Evolutionary conservation across 768 basidiomycete genomes (phyloP), one percentile per base, ranked within the genome.

Genomic region (Cystofilobasidium ferigula): DNA sequence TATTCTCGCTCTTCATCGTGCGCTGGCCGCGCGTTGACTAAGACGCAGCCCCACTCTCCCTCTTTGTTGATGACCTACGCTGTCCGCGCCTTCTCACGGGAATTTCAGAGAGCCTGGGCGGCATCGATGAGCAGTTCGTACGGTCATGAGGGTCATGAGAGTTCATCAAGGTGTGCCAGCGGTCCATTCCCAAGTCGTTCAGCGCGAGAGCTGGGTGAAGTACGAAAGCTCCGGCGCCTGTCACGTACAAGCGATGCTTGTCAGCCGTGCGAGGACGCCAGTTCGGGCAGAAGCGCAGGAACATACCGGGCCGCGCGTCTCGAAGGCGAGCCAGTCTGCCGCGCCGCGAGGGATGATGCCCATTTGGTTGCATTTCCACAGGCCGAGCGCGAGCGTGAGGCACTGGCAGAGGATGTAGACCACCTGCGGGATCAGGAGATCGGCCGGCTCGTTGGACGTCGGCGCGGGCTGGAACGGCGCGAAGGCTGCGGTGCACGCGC

Each of bases 291-390:
- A 8, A 28, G 18, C 35, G 28, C 3, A 60, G 57, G n/a, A n/a
- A 4, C 32, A 57, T 71, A 91, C 88, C 72, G 75, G 61, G 40
- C 84, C 84, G 71, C 92, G 79, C 1, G 84, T 86, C 78, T 94
- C 92, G 70, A 97, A 97, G 18, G 89, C 90, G 60, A 94, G 78
- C 90, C 92, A 97, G 77, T 97, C 93, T 1, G 87, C 90, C 0
- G 90, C 88, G 1, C 93, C 90, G 1, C 84, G 86, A 0, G 92
- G 92, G 22, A 97, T 77, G 61, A 97, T 79, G 0, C 92, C 92
- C 90, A 97, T 92, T 0, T 86, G 83, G 36, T 84, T 84, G 76
- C 91, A 94, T 76, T 97, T 97, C 86, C 88, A 97, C 32, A 95
- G 75, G 0, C 92, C 92, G 34, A 95, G 84, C 7, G 79, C 83